A percentile compares a stretch with the other conserved stretches of the same genome.
Evolutionary conservation across 208 protist species (phyloP).

Genomic region (Jaenimonas drosophilae): DNA sequence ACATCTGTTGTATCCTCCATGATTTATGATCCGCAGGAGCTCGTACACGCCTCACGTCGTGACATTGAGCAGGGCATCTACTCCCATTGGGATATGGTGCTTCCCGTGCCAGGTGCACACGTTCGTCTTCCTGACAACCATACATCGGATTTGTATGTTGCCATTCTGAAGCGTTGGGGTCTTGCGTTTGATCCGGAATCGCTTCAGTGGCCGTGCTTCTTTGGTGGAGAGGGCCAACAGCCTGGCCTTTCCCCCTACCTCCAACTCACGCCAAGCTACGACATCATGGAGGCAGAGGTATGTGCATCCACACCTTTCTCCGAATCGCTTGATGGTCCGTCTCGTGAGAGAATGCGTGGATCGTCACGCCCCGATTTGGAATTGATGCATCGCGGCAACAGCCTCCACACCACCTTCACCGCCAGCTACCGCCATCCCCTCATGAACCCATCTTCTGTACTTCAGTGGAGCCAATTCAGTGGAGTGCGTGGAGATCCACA

Average conservation of each 20-base stretch:
- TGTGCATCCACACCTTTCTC: slow-evolving; percentile 24
- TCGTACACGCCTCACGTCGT: slow-evolving; percentile 18
- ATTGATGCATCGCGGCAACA: slow-evolving; percentile 13
- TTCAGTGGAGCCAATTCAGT: slow-evolving; percentile 11
- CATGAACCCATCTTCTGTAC: slow-evolving; percentile 11
- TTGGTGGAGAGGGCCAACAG: slow-evolving; percentile 5
- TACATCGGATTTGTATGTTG: slow-evolving; percentile 75
- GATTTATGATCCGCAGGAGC: slow-evolving; percentile 1
- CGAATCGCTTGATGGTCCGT: no score
- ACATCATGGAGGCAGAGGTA: slow-evolving; percentile 67
- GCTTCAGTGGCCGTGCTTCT: slow-evolving; percentile 73
- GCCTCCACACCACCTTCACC: slow-evolving; percentile 1
- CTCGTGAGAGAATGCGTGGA: slow-evolving; percentile 16
- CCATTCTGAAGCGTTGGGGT: slow-evolving; percentile 68
- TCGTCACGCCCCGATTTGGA: slow-evolving; percentile 11
- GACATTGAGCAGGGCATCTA: slow-evolving; percentile 54
- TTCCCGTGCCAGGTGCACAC: slow-evolving; percentile 67
- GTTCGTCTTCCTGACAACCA: slow-evolving; percentile 77
- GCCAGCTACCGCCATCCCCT: slow-evolving; percentile 15
- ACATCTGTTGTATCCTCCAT: neutral
- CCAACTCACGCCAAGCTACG: slow-evolving; percentile 47
- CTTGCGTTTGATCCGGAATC: slow-evolving; percentile 70
- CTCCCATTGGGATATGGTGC: slow-evolving; percentile 52
- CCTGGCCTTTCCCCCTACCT: slow-evolving; percentile 34
- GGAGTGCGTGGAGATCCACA: slow-evolving; percentile 13